Evolutionary conservation across 495 filamentous ascomycete genomes (phyloP), one percentile per base, ranked within the genome.

Genomic region (Aspergillus coremiiformis): DNA sequence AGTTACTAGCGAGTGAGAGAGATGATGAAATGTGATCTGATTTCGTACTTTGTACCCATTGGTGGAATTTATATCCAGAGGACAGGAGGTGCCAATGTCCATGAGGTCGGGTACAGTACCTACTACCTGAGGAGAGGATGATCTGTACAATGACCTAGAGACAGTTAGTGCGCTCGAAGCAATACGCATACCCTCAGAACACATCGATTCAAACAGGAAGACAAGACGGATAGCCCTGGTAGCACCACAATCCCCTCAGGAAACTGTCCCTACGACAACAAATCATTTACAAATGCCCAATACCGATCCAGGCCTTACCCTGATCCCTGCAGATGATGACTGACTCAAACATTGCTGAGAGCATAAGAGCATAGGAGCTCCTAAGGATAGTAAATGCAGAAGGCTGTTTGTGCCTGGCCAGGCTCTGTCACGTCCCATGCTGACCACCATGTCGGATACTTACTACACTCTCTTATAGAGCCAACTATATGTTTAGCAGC

Each of bases 381-480:
- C n/a, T n/a, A n/a, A n/a, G n/a, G n/a, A 14, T 12, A 20, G 17
- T 24, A 15, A 11, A 32, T 46, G n/a, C 24, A 32, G 5, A 44
- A 45, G 41, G 39, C 39, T 26, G 41, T 52, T 23, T 33, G 23
- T 52, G 29, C n/a, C 33, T 19, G 50, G 30, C 51, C 51, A 21
- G 44, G 33, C 51, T 45, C 42, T 53, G 17, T 29, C 23, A 30
- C 33, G 51, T 44, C 51, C 44, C 44, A 47, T 53, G 45, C 51
- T 53, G 51, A 53, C 51, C 51, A 53, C 51, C 51, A 42, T 53
- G 24, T 43, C 35, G 21, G 37, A 30, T 42, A 51, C 27, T n/a
- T 30, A 19, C 32, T 35, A 27, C 32, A 41, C 21, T 7, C 20
- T 39, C 32, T 12, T 21, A 20, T 21, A 32, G 6, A 48, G 7